A percentile compares a stretch with the other conserved stretches of the same genome.
phyloP scores from a whole-genome alignment of 1,284 basidiomycete species.

The Meripilus lineatus region DNA sequence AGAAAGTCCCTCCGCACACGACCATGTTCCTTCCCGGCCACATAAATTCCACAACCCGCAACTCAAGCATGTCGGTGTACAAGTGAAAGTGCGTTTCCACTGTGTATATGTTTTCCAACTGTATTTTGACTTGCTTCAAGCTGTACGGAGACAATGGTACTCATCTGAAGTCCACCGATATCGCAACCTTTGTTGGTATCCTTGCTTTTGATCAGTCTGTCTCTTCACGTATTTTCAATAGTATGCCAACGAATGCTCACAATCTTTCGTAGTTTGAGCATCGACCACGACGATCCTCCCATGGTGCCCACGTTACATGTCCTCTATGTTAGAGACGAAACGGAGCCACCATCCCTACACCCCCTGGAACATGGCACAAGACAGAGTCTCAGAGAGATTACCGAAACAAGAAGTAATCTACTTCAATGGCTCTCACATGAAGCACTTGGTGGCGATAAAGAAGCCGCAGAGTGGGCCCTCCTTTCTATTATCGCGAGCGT shows the following conservation, averaged over 20 bases:
- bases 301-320: constrained; percentile 67
- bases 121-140: background rate
- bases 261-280: constrained; percentile 30
- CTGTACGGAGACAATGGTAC: too few relatives aligned
- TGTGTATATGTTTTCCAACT: background rate
- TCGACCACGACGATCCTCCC: constrained; percentile 27
- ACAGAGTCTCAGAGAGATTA: constrained; percentile 7
- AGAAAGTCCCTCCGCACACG: too few relatives aligned
- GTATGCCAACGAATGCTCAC: too few relatives aligned
- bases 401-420: constrained; percentile 42
- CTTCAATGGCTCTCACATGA: constrained; percentile 69
- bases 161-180: constrained; percentile 54
- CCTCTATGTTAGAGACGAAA: constrained; percentile 47
- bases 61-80: constrained; percentile 53
- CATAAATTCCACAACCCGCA: constrained; percentile 62
- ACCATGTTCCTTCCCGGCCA: constrained; percentile 29
- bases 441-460: constrained; percentile 59
- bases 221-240: background rate
- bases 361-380: constrained; percentile 9
- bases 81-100: constrained; percentile 53
- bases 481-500: constrained; percentile 60
- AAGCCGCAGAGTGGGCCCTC: constrained; percentile 77
- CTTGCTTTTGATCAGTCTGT: constrained; percentile 57
- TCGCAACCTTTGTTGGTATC: constrained; percentile 68
- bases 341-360: constrained; percentile 24